Evolutionary conservation across 768 basidiomycete genomes (phyloP).

Genomic region (Exsudoporus frostii): DNA sequence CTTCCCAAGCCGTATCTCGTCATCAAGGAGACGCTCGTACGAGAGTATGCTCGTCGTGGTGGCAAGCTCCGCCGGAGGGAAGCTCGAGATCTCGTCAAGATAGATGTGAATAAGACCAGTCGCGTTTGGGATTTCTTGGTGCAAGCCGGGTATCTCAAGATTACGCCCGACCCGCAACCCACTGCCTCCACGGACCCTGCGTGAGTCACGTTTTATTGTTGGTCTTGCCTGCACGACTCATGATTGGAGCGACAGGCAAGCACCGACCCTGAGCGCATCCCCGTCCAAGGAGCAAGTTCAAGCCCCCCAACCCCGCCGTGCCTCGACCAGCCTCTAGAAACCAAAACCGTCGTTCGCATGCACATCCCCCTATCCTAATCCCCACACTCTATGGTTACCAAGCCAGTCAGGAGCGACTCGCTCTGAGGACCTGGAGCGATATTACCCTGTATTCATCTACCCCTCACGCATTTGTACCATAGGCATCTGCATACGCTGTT

Average conservation of each 20-base stretch:
- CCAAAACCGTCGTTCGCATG: slow-evolving; percentile 19
- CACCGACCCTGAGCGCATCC: slow-evolving; percentile 16
- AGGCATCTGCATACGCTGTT: slow-evolving; percentile 22
- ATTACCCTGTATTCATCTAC: slow-evolving; percentile 3
- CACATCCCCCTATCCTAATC: slow-evolving; percentile 25
- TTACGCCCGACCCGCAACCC: slow-evolving; percentile 49
- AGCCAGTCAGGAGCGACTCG: slow-evolving; percentile 9
- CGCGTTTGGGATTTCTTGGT: slow-evolving; percentile 92
- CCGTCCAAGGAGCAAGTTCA: slow-evolving; percentile 28
- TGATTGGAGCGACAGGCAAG: slow-evolving; percentile 10
- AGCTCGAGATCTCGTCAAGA: slow-evolving; percentile 86
- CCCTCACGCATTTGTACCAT: slow-evolving; percentile 29
- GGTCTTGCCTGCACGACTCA: not conserved
- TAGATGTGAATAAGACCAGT: slow-evolving; percentile 91
- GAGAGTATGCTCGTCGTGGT: slow-evolving; percentile 87
- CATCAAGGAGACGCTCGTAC: slow-evolving; percentile 92
- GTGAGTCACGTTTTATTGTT: slow-evolving; percentile 30
- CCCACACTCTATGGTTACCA: slow-evolving; percentile 20
- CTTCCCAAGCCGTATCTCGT: slow-evolving; percentile 93
- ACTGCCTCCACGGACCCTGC: slow-evolving; percentile 33
- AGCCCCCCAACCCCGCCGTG: slow-evolving; percentile 13
- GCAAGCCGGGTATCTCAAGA: slow-evolving; percentile 77
- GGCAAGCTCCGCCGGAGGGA: slow-evolving; percentile 87
- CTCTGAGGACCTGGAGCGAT: not conserved
- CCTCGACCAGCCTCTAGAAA: slow-evolving; percentile 5